Conservation (phyloP, 306 rosid genomes). For the Medicago lupulina region DNA sequence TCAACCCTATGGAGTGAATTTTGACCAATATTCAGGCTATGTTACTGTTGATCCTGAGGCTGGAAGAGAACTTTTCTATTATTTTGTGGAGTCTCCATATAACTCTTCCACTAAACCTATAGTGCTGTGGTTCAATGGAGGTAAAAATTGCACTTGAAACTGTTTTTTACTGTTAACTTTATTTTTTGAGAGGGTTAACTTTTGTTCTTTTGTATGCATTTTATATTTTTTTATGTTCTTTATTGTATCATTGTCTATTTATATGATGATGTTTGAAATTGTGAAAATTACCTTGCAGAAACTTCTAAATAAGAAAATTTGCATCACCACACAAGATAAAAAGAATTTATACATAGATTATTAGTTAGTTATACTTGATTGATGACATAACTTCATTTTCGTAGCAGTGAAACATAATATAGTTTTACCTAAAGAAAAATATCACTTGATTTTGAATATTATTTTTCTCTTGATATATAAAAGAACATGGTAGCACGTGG, state of each 20-base stretch:
- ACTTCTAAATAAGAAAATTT: too few species aligned
- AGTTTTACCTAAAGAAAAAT: too few species aligned
- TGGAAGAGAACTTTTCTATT: slow-evolving; percentile 63
- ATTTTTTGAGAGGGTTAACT: not conserved
- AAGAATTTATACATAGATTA: too few species aligned
- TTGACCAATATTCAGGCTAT: slow-evolving; percentile 66
- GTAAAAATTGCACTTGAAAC: slow-evolving; percentile 35
- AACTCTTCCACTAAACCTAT: slow-evolving; percentile 53
- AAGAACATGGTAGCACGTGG: too few species aligned
- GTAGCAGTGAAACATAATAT: too few species aligned
- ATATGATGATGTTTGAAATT: not conserved
- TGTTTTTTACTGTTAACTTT: not conserved
- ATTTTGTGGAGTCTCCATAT: slow-evolving; percentile 62
- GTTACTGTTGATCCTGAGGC: slow-evolving; percentile 53
- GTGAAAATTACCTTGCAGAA: too few species aligned
- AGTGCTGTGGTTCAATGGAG: slow-evolving; percentile 75
- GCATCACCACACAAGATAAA: too few species aligned
- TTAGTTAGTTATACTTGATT: too few species aligned
- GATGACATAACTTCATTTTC: too few species aligned
- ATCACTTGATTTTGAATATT: too few species aligned
- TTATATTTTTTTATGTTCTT: not conserved
- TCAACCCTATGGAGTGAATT: slow-evolving; percentile 59
- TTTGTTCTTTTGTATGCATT: not conserved
- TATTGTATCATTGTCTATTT: not conserved
- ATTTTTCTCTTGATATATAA: too few species aligned